phyloP scores from a whole-genome alignment of 2,329 filamentous ascomycete genomes.

The Cordyceps pruinosa region DNA sequence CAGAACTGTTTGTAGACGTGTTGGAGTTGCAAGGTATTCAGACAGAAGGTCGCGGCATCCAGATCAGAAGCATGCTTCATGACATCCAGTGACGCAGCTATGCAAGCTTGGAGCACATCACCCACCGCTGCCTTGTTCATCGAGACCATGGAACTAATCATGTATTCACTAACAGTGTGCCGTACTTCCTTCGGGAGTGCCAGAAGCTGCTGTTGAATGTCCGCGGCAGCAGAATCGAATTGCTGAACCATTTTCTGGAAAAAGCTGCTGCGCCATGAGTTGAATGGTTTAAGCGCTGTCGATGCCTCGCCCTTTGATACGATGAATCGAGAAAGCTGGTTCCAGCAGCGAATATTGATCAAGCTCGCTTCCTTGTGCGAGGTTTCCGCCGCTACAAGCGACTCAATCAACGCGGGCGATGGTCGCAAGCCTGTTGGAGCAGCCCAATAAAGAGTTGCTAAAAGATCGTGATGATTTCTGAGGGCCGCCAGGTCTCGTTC shows the following conservation, averaged over 20 bases:
- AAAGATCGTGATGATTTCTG: slow-evolving; percentile 61
- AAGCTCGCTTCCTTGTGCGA: slow-evolving; percentile 62
- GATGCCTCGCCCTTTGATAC: slow-evolving; percentile 40
- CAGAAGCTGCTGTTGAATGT: slow-evolving; percentile 50
- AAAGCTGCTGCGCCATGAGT: slow-evolving; percentile 47
- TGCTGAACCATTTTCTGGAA: slow-evolving; percentile 52
- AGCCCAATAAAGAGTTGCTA: slow-evolving; percentile 61
- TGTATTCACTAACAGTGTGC: slow-evolving; percentile 34
- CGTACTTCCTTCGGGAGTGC: slow-evolving; percentile 41
- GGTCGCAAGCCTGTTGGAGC: slow-evolving; percentile 49
- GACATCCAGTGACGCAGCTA: slow-evolving; percentile 44
- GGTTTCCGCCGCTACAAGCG: slow-evolving; percentile 50
- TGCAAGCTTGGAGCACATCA: slow-evolving; percentile 45
- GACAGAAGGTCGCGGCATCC: slow-evolving; percentile 39
- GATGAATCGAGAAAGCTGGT: slow-evolving; percentile 53
- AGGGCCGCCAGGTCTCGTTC: slow-evolving; percentile 57
- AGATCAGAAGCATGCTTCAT: slow-evolving; percentile 40
- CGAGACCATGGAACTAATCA: slow-evolving; percentile 43
- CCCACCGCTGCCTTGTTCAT: slow-evolving; percentile 46
- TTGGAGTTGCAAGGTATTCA: slow-evolving; percentile 45
- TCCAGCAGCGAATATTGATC: slow-evolving; percentile 58
- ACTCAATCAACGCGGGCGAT: slow-evolving; percentile 47
- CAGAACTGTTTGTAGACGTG: slow-evolving; percentile 45
- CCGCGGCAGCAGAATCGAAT: slow-evolving; percentile 47
- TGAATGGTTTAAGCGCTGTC: slow-evolving; percentile 40